phyloP scores from a whole-genome alignment of 305 asterid species.

The Solanum hybrid region DNA sequence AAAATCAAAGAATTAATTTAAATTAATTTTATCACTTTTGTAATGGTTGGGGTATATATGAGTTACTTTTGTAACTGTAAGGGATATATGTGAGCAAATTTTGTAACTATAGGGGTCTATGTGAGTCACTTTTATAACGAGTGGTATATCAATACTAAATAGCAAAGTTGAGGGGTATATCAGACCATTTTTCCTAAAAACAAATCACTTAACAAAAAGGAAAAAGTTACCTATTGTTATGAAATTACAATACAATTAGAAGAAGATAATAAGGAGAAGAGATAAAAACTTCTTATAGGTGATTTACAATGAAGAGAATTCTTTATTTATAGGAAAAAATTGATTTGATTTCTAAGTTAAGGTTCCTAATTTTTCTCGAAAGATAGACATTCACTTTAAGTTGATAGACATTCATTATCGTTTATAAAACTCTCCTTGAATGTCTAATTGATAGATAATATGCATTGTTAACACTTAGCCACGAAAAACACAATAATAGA shows the following conservation, averaged over 20 bases:
- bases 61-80: not conserved
- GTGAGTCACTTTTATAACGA: not conserved
- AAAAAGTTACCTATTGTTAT: not conserved
- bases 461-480: not conserved
- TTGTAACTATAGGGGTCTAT: not conserved
- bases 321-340: not conserved
- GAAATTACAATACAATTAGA: not conserved
- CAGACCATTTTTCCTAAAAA: not conserved
- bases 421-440: not conserved
- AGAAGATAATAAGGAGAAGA: not conserved
- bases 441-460: too few species aligned
- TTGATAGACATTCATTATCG: not conserved
- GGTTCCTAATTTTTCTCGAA: not conserved
- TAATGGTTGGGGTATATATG: not conserved
- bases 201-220: not conserved
- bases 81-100: not conserved
- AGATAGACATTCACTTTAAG: not conserved
- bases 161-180: not conserved
- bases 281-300: not conserved
- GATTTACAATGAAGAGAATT: not conserved
- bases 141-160: not conserved
- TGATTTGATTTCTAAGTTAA: not conserved
- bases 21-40: not conserved
- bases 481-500: too few species aligned
- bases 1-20: too few species aligned